Evolutionary conservation across 176 grass and related monocot genomes (phyloP), one percentile per base, ranked within the genome.

Genomic region (Raddia guianensis): DNA sequence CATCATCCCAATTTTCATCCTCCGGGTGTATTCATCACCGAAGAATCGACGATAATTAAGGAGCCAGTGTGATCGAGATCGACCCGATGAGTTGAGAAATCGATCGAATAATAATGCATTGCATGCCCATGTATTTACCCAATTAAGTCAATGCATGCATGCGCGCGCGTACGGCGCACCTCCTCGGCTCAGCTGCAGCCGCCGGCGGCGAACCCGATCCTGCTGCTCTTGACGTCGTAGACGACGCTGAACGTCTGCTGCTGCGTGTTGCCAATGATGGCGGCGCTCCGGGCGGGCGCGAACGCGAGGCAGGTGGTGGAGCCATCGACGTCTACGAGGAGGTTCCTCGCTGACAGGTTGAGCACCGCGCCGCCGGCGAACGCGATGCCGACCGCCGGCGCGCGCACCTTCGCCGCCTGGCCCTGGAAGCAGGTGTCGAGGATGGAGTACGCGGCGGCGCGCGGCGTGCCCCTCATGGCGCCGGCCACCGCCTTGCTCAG

Each of bases 211-310:
- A 94, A 94, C 2, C 92, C 92, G 51, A 94, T 89, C 84, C 37
- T 91, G 70, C 56, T 82, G 40, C 12, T 86, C 52, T 66, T 91
- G 58, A 94, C 92, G 81, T 94, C 92, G 86, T 89, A 94, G 62
- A 94, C 92, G 64, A 94, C 86, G 63, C 86, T 91, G 89, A 89
- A 91, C 9, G 89, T 81, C 86, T 94, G 86, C 84, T 94, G 92
- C 86, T 91, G 92, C 70, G 81, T 91, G 89, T 94, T 94, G 11
- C 92, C 92, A 76, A 94, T 86, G 89, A 94, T 94, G 78, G 89
- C 86, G 44, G 81, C 83, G 81, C 89, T 91, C 14, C 60, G 76
- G 0, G 86, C 75, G 7, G 92, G 79, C 53, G 88, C 85, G 68
- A 94, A 94, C 6, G 92, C 92, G 27, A 94, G 89, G 89, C 92